A percentile compares a stretch with the other conserved stretches of the same genome.
Conservation (phyloP, 2,329 filamentous ascomycete genomes). For the Phoma sp. region DNA sequence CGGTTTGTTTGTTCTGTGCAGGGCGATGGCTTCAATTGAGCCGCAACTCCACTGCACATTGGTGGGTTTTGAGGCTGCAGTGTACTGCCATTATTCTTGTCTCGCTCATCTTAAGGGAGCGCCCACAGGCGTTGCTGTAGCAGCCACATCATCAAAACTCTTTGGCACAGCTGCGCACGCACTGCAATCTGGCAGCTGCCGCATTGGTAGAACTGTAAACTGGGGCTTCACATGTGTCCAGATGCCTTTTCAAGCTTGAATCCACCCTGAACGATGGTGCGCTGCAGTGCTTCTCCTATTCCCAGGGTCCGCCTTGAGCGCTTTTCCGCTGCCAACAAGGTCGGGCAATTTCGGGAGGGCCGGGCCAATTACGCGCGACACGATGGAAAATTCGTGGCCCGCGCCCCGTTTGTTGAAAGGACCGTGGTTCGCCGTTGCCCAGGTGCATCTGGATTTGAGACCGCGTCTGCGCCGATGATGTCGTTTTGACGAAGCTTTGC, state of each 20-base stretch:
- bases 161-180: conserved; percentile 21
- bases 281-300: conserved; percentile 19
- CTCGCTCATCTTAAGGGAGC: conserved; percentile 7
- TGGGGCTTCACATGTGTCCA: conserved; percentile 34
- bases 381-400: conserved; percentile 19
- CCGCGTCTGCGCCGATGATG: conserved; percentile 15
- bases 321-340: conserved; percentile 23
- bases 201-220: conserved; percentile 21
- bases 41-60: not conserved
- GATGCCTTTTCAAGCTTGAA: conserved; percentile 28
- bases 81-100: conserved; percentile 4
- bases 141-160: conserved; percentile 25
- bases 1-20: not conserved
- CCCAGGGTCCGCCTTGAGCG: conserved; percentile 19
- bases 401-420: conserved; percentile 17
- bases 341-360: conserved; percentile 27
- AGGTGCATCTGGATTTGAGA: conserved; percentile 18
- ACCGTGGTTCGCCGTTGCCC: conserved; percentile 19
- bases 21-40: not conserved
- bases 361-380: conserved; percentile 20
- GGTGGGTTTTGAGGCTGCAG: not conserved
- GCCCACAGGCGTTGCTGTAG: conserved; percentile 30
- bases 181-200: conserved; percentile 22
- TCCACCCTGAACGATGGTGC: conserved; percentile 12
- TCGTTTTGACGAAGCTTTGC: conserved; percentile 1